These are phyloP conservation scores for Penicillium sp. DNA, from an alignment of 2,329 filamentous ascomycete species.

Conservation along the genomic window DNA sequence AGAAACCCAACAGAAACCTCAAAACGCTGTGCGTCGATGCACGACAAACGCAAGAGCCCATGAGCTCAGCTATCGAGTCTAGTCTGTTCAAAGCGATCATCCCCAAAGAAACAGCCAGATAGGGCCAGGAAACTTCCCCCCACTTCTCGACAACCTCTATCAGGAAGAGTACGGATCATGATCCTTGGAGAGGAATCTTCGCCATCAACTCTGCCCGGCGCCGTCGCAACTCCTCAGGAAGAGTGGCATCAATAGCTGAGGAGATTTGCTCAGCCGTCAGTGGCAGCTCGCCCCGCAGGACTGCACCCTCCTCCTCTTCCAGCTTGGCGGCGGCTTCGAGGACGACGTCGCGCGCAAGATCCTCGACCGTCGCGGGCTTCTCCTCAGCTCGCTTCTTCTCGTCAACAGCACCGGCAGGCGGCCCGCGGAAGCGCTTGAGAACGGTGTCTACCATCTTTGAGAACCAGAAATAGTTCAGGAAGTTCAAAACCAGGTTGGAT, in stretches of 20 bases:
- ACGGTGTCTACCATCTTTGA: constrained; percentile 68
- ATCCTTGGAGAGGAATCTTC: constrained; percentile 17
- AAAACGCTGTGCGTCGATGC: background rate
- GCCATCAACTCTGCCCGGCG: constrained; percentile 24
- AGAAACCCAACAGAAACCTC: background rate
- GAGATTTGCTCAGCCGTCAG: constrained; percentile 21
- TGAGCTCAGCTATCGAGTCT: background rate
- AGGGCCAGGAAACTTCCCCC: background rate
- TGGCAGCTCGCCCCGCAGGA: constrained; percentile 28
- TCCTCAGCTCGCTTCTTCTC: constrained; percentile 30
- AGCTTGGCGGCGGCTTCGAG: constrained; percentile 37
- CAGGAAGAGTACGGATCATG: constrained; percentile 2
- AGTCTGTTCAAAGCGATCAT: background rate
- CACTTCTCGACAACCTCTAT: background rate
- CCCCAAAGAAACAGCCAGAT: background rate
- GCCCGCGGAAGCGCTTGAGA: constrained; percentile 59
- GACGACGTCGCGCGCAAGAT: constrained; percentile 34
- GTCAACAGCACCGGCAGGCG: constrained; percentile 23
- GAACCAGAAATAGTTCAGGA: constrained; percentile 67
- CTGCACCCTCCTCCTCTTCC: constrained; percentile 32
- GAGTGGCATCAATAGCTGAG: constrained; percentile 62
- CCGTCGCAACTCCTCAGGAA: constrained; percentile 82
- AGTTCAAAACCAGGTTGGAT: constrained; percentile 62
- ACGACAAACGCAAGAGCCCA: background rate
- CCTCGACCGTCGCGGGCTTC: constrained; percentile 20